phyloP scores from a whole-genome alignment of 495 filamentous ascomycete species.

The Letharia lupina region DNA sequence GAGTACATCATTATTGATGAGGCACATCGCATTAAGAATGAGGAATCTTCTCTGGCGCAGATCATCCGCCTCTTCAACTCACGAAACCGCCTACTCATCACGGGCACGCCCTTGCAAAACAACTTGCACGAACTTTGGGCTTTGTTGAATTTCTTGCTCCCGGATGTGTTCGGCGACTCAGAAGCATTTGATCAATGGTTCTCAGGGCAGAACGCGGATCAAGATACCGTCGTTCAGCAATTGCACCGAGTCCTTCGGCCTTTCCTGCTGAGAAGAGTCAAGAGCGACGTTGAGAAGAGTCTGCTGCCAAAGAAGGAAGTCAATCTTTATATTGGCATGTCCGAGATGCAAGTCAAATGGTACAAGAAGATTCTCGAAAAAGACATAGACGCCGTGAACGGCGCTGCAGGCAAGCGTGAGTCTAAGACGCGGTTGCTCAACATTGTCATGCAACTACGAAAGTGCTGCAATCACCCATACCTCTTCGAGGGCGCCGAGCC shows the following conservation, averaged over 20 bases:
- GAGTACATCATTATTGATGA: constrained; percentile 99
- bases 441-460: constrained; percentile 99
- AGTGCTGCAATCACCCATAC: constrained; percentile 99
- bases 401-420: constrained; percentile 89
- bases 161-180: constrained; percentile 94
- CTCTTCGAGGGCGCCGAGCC: constrained; percentile 97
- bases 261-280: constrained; percentile 92
- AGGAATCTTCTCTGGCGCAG: constrained; percentile 92
- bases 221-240: constrained; percentile 95
- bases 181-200: constrained; percentile 99
- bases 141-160: constrained; percentile 89
- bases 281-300: constrained; percentile 98
- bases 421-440: constrained; percentile 99
- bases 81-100: constrained; percentile 89
- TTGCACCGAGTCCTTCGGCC: constrained; percentile 88
- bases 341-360: constrained; percentile 99
- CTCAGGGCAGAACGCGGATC: constrained; percentile 74
- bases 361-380: constrained; percentile 99
- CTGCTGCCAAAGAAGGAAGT: constrained; percentile 94
- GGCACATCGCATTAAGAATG: constrained; percentile 98
- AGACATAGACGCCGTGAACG: constrained; percentile 98
- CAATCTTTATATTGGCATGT: constrained; percentile 97
- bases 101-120: constrained; percentile 95
- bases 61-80: constrained; percentile 97
- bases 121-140: constrained; percentile 99